Evolutionary conservation across 352 stramenopile species (phyloP), one percentile per base, ranked within the genome.

Genomic region (Phytopythium oedochilum): DNA sequence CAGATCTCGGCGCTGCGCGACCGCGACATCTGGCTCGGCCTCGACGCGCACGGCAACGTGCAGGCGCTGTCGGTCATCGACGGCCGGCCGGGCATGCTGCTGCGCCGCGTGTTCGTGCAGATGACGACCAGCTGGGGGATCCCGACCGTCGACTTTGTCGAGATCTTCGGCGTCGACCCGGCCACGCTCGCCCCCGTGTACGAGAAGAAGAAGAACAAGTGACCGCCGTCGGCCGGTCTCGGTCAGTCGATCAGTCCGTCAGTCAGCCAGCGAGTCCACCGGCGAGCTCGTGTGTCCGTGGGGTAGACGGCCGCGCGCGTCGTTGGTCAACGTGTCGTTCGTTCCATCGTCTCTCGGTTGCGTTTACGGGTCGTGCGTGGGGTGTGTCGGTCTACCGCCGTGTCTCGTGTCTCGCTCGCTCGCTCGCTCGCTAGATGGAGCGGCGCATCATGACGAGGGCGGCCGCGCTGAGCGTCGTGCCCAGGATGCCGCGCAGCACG

Each of bases 141-240:
- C 53, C 84, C 84, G 18, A 88, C 75, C 0, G 84, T 94, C 40
- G 81, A 91, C 51, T 90, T 85, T 66, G 67, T 94, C 47, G 84
- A 94, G 55, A 83, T 94, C 51, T 92, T 90, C 40, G 83, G 80
- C 34, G 65, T 93, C 31, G 66, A 93, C 60, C 78, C 77, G 3
- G 53, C 61, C 14, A 90, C 78, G 7, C 61, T 75, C 31, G 83
- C 71, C 44, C 47, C 59, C 10, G 83, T 89, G 43, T 93, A 93
- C 62, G 83, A 93, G 64, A 91, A 89, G 73, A 93, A 93, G 63
- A 75, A 71, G 55, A 89, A 87, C 65, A 89, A 91, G 68, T 85
- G 31, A 53, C 29, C n/a, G 17, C 25, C 9, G 39, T 10, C 34
- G 11, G 17, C 34, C 34, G 20, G n/a, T n/a, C n/a, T n/a, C n/a